Evolutionary conservation across 208 protist genomes (phyloP), one percentile per base, ranked within the genome.

Genomic region (Angomonas deanei): DNA sequence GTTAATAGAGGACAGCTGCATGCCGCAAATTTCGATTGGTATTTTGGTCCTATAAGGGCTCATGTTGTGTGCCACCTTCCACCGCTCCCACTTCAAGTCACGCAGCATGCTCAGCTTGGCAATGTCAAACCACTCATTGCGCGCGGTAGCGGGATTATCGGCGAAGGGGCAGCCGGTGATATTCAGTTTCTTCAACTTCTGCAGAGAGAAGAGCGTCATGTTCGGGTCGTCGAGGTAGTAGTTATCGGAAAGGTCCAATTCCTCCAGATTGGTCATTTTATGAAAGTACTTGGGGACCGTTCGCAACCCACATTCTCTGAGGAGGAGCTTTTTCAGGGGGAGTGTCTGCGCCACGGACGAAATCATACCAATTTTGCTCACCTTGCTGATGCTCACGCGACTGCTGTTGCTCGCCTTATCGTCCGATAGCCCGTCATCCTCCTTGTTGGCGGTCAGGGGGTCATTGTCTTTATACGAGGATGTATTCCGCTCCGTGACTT

Each of bases 231-330:
- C 70, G 11, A 93, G 78, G 28, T 82, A 56, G 10, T 86, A 74
- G 49, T 95, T 95, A 34, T 93, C 83, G 17, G 84, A 92, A 5
- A 95, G 68, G 62, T 95, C 89, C 46, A 95, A 74, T 15, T 93
- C 78, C 46, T 92, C 84, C 17, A 95, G 62, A 4, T 79, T 69
- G 19, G 69, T 83, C 27, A 95, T 61, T 59, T 91, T 91, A 72
- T 93, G 89, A 61, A 95, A 93, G 72, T 93, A 95, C 65, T 92
- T 91, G 23, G 89, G 89, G 27, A 93, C 74, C 47, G 77, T 88
- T 17, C 74, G 78, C 26, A 95, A 74, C 54, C 72, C 74, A 68
- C 86, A 95, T 0, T 50, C 67, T 6, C 84, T 82, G 34, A 92
- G 69, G 21, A 71, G 89, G n/a, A 92, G 72, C 59, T 68, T 74